Evolutionary conservation across 225 moss, liverwort and hornwort species (phyloP), one percentile per base, ranked within the genome.

Genomic region (Ulota crispa): DNA sequence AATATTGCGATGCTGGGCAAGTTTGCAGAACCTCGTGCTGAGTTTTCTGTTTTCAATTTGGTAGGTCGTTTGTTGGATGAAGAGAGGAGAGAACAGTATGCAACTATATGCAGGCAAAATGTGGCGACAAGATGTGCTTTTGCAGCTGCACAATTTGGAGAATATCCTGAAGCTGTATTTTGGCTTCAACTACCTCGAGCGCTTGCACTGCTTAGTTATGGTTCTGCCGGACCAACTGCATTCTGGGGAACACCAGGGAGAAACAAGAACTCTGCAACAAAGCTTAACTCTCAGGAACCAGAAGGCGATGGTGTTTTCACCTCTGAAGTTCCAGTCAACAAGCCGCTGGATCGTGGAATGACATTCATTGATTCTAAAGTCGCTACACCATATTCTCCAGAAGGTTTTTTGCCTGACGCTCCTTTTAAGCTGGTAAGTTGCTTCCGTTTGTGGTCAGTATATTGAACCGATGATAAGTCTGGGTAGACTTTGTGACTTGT

Each of bases 151-250:
- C 94, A 99, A 69, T 99, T 96, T 84, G 99, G 99, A 85, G 99
- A 99, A 81, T 93, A 92, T 67, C 89, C 94, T 23, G 99, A 99
- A 85, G 92, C 93, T 77, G 84, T 91, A 30, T 99, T 99, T 81
- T 99, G 99, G 99, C 93, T 99, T 74, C 99, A 99, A 86, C 89
- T 99, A 53, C 99, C 99, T 70, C 91, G 92, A 78, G 99, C 99
- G 4, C 92, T 99, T 82, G 89, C 93, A 39, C 88, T 93, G 79
- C 88, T 99, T 80, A 95, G 93, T 86, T 82, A 87, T 79, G 96
- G 96, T 57, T 93, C 91, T 78, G 95, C 94, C 30, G 99, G 96
- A 39, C 94, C 93, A 41, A 80, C 82, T 70, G 90, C 94, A 34
- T 99, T 99, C 86, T 99, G 95, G 94, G 85, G 75, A 69, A 84